Evolutionary conservation across 441 rosid species (phyloP), one percentile per base, ranked within the genome.

Genomic region (Eruca vesicaria): DNA sequence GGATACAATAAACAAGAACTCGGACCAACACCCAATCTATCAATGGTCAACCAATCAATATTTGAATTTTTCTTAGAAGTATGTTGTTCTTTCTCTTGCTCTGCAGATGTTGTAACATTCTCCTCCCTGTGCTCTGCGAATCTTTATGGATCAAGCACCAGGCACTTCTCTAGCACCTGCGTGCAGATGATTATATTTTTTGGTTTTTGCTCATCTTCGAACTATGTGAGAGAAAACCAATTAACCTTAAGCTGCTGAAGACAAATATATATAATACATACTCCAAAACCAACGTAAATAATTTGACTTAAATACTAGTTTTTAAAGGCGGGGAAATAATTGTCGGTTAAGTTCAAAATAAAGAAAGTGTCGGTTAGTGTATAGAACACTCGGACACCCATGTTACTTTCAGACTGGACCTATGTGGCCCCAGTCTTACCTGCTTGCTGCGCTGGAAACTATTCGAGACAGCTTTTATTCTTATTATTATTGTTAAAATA

Each of bases 361-460:
- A 16, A 50, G 21, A 50, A 50, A 50, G 56, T 50, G 56, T 50
- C 56, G 56, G 56, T 50, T 50, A 16, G 56, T 50, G 56, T 50
- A 45, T 45, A 45, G 23, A 48, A 48, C 21, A 48, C 23, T 50
- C 12, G 56, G 23, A 50, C 12, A 50, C 23, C 23, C 56, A 50
- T 50, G 56, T 50, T 50, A 50, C 56, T 50, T 50, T 50, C 52
- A 45, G 18, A 45, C 8, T 45, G 52, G 52, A 15, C 52, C 19
- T 45, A 16, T 18, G 23, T 50, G 56, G 56, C 56, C 26, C 56
- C 56, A n/a, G n/a, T 18, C 26, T 61, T 48, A 48, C 73, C 73
- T 60, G 56, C 73, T 33, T 6, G 4, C 63, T 12, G 8, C 38
- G 56, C 73, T 75, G 78, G 78, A 68, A 67, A 68, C 3, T 61